A percentile compares a stretch with the other conserved stretches of the same genome.
These are phyloP conservation scores for Chlorophyllum brunneum DNA, from an alignment of 768 basidiomycete genomes.

Conservation along the genomic window DNA sequence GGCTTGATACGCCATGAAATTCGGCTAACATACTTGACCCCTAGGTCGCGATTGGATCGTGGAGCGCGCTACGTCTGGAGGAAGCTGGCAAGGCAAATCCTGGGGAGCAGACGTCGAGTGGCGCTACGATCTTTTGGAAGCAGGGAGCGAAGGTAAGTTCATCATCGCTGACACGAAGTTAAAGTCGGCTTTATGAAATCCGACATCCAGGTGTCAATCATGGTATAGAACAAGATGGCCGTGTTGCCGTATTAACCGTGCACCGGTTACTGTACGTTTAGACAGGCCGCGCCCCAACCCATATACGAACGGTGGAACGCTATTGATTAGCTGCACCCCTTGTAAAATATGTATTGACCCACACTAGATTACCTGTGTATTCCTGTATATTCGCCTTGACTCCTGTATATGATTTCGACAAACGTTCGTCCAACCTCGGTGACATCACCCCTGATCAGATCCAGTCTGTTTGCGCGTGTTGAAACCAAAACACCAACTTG, in stretches of 20 bases:
- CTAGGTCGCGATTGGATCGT: constrained; percentile 76
- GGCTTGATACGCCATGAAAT: neutral
- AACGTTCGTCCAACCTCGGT: too few species aligned
- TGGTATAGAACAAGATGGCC: constrained; percentile 77
- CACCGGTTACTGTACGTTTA: constrained; percentile 29
- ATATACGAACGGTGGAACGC: too few species aligned
- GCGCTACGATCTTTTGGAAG: constrained; percentile 63
- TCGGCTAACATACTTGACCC: neutral
- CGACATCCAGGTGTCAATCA: constrained; percentile 65
- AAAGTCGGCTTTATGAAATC: neutral
- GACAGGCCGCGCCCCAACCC: too few species aligned
- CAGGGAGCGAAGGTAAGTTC: constrained; percentile 60
- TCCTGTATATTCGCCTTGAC: too few species aligned
- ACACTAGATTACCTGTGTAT: too few species aligned
- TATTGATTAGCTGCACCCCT: too few species aligned
- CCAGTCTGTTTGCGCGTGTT: constrained; percentile 19
- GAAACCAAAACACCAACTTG: constrained; percentile 4
- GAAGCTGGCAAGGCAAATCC: constrained; percentile 58
- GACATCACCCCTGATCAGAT: too few species aligned
- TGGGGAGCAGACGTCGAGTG: constrained; percentile 81
- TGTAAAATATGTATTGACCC: too few species aligned
- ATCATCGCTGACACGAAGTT: neutral
- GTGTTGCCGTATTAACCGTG: constrained; percentile 75
- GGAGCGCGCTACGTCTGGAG: constrained; percentile 54
- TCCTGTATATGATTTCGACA: too few species aligned